Conservation (phyloP, 2,329 filamentous ascomycete genomes). For the Paracorniculantispora psalliotae region DNA sequence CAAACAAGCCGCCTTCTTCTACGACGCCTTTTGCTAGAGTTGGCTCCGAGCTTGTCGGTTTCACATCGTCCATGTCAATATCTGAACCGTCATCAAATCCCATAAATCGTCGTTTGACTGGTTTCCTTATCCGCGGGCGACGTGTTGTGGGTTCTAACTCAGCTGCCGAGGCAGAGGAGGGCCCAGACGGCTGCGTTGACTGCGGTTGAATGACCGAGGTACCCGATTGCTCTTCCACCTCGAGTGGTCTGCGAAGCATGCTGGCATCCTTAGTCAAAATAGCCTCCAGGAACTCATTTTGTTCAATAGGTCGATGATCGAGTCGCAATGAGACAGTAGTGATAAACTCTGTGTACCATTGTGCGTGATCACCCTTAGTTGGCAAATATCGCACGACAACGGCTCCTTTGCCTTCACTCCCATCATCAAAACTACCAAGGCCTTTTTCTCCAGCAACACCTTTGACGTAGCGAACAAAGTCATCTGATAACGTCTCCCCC, state of each 20-base stretch:
- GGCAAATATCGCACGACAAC: conserved; percentile 71
- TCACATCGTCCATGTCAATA: conserved; percentile 28
- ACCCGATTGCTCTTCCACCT: conserved; percentile 36
- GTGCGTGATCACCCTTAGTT: conserved; percentile 46
- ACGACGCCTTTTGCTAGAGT: conserved; percentile 15
- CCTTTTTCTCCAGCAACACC: conserved; percentile 70
- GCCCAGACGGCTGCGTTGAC: not conserved
- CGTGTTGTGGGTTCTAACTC: conserved; percentile 17
- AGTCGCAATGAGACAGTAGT: conserved; percentile 64
- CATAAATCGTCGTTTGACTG: conserved; percentile 59
- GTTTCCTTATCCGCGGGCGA: conserved; percentile 33
- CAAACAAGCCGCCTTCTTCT: conserved; percentile 48
- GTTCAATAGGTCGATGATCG: conserved; percentile 78
- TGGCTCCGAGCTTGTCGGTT: conserved; percentile 15
- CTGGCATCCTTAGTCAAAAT: conserved; percentile 77
- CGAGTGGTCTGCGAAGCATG: conserved; percentile 63
- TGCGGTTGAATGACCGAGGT: conserved; percentile 10
- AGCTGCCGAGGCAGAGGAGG: conserved; percentile 5
- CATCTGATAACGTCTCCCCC: conserved; percentile 62
- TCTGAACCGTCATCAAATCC: conserved; percentile 57
- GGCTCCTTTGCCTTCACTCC: conserved; percentile 63
- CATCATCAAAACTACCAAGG: conserved; percentile 57
- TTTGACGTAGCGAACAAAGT: conserved; percentile 75
- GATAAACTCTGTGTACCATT: conserved; percentile 68
- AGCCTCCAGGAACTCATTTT: conserved; percentile 87